Base-by-base conservation (phyloP, 2,329 filamentous ascomycete species). In the Pseudocercospora vitis region DNA sequence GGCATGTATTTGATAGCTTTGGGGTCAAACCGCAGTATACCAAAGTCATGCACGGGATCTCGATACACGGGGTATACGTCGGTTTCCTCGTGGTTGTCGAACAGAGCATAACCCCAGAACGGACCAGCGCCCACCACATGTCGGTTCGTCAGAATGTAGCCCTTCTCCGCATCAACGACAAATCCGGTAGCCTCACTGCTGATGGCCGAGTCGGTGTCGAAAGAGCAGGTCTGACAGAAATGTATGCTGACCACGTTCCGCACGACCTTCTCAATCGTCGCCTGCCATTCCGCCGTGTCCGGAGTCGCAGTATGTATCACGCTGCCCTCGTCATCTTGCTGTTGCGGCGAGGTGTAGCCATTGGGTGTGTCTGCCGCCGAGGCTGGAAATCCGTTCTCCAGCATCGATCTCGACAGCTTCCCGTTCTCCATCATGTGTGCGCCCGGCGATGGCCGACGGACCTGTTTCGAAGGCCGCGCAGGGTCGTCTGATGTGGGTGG, bases 1-100 rank as follows among this genome's bases (percentile, higher is more conserved):
- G 88, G 86, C 91, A 99, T 96, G 73, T 99, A 97, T 71, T 96
- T 96, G 77, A 99, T 95, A 7, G 87, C 87, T 68, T 90, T 90
- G 32, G 94, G 94, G 65, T 99, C 89, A 76, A 99, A 99, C 68
- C 94, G 86, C 47, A 99, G 82, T 65, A 99, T 95, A 58, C 94
- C 94, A 66, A 99, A 99, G 73, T 99, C 94, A 78, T 99, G 94
- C 23, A 99, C 92, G 12, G 94, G 95, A 68, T 99, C 94, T 67
- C 94, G 90, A 75, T 99, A 99, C 46, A 99, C 91, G 7, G 94
- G 94, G 68, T 91, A 89, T 44, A 95, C 92, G 70, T 99, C 94
- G 64, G 94, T 94, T 72, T 87, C 84, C 70, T 99, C 94, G 73
- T 99, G 94, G 70, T 99, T 99, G 72, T 99, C 95, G 71, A 99